Percentiles rank a stretch among this genome's conserved stretches.
Conservation (phyloP, 2,329 filamentous ascomycete genomes). For the Sphaerulina musiva region DNA sequence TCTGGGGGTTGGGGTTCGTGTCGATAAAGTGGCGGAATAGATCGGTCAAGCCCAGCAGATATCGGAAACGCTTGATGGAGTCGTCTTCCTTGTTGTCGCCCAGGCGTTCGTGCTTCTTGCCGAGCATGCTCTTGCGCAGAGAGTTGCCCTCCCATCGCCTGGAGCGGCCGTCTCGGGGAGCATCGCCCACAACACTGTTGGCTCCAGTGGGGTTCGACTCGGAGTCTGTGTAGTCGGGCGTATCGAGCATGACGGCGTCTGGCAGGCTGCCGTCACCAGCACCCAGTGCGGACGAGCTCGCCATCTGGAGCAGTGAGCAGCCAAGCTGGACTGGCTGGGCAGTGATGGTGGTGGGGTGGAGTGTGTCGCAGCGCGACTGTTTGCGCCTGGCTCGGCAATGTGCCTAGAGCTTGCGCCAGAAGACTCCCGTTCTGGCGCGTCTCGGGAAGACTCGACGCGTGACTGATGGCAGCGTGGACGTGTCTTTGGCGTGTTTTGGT, state of each 20-base stretch:
- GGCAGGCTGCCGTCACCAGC: slow-evolving; percentile 31
- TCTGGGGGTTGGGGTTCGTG: slow-evolving; percentile 88
- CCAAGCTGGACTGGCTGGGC: background rate
- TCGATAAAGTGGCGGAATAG: slow-evolving; percentile 99
- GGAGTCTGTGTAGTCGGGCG: slow-evolving; percentile 60
- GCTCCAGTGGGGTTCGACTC: slow-evolving; percentile 64
- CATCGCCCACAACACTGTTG: slow-evolving; percentile 79
- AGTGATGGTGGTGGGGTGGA: background rate
- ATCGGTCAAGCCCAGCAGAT: slow-evolving; percentile 89
- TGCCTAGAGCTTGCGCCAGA: background rate
- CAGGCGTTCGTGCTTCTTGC: slow-evolving; percentile 86
- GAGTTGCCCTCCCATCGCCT: slow-evolving; percentile 80
- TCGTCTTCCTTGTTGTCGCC: slow-evolving; percentile 97
- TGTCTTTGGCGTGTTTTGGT: slow-evolving; percentile 7
- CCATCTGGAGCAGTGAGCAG: slow-evolving; percentile 21
- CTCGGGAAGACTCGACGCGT: background rate
- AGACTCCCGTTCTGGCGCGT: slow-evolving; percentile 10
- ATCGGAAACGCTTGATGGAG: slow-evolving; percentile 86
- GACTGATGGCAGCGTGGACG: background rate
- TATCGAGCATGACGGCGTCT: slow-evolving; percentile 44
- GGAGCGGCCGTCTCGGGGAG: slow-evolving; percentile 67
- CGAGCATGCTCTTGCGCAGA: slow-evolving; percentile 84
- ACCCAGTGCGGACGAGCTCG: slow-evolving; percentile 21
- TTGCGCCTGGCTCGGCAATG: slow-evolving; percentile 13
- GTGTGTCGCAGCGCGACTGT: slow-evolving; percentile 7